These are phyloP conservation scores for Furculomyces boomerangus DNA, from an alignment of 371 early-diverging fungal species.

Conservation along the genomic window DNA sequence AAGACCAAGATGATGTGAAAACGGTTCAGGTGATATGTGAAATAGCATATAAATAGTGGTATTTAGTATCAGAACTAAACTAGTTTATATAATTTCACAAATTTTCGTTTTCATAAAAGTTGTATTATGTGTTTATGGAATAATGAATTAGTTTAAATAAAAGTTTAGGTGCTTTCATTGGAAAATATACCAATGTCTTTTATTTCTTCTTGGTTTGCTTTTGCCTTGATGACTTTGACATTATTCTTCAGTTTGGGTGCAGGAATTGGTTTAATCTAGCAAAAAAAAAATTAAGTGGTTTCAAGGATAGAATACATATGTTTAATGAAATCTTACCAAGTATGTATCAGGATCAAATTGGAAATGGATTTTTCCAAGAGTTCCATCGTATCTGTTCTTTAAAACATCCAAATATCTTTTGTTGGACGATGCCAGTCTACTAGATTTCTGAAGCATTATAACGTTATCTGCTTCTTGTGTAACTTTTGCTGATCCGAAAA, in stretches of 20 bases:
- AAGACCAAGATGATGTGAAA: neutral
- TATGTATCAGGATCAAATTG: constrained; percentile 13
- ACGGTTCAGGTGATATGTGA: neutral
- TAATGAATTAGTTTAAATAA: too few relatives aligned
- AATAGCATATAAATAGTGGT: too few relatives aligned
- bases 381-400: constrained; percentile 61
- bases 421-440: constrained; percentile 11
- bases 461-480: constrained; percentile 75
- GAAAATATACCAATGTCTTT: too few relatives aligned
- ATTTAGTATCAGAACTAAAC: too few relatives aligned
- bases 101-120: too few relatives aligned
- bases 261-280: constrained; percentile 1
- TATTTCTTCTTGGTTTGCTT: too few relatives aligned
- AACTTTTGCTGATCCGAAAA: constrained; percentile 62
- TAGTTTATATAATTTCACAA: too few relatives aligned
- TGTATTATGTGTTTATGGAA: too few relatives aligned
- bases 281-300: neutral
- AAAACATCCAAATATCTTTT: constrained; percentile 38
- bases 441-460: constrained; percentile 39
- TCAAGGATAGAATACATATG: neutral
- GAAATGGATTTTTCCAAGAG: constrained; percentile 33
- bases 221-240: neutral
- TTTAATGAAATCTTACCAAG: neutral
- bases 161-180: too few relatives aligned
- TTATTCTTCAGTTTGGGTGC: neutral